Conservation (phyloP, 2,329 filamentous ascomycete genomes). For the Trichophyton benhamiae region DNA sequence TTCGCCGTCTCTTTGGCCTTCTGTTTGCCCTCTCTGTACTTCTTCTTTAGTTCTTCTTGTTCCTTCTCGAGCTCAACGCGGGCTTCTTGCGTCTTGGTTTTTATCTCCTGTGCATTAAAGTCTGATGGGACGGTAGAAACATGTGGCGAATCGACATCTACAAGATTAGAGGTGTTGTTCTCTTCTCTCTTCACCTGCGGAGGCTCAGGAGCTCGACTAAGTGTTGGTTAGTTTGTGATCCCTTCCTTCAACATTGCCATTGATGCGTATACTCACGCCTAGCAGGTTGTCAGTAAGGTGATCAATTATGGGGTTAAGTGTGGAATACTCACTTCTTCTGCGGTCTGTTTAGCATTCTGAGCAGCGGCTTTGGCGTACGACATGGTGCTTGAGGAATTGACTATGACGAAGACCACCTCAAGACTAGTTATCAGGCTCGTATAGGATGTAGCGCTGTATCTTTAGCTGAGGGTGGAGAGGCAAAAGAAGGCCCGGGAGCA, state of each 20-base stretch:
- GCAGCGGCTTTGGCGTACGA: conserved; percentile 39
- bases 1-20: conserved; percentile 16
- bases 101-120: conserved; percentile 31
- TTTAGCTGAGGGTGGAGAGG: not conserved
- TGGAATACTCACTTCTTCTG: conserved; percentile 34
- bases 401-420: not conserved
- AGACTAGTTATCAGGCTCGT: not conserved
- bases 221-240: not conserved
- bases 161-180: conserved; percentile 26
- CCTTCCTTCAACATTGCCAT: not conserved
- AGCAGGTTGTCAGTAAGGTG: conserved; percentile 11
- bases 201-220: conserved; percentile 32
- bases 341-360: conserved; percentile 35
- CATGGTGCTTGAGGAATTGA: conserved; percentile 21
- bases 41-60: conserved; percentile 4
- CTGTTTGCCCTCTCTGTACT: conserved; percentile 1
- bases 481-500: not conserved
- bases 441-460: not conserved
- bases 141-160: conserved; percentile 38
- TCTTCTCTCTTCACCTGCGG: conserved; percentile 29
- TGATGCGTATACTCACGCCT: conserved; percentile 27
- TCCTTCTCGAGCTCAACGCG: conserved; percentile 32
- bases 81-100: conserved; percentile 37
- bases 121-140: conserved; percentile 32
- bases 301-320: not conserved